Evolutionary conservation across 768 basidiomycete species (phyloP).

Genomic region (Ramaria rubella): DNA sequence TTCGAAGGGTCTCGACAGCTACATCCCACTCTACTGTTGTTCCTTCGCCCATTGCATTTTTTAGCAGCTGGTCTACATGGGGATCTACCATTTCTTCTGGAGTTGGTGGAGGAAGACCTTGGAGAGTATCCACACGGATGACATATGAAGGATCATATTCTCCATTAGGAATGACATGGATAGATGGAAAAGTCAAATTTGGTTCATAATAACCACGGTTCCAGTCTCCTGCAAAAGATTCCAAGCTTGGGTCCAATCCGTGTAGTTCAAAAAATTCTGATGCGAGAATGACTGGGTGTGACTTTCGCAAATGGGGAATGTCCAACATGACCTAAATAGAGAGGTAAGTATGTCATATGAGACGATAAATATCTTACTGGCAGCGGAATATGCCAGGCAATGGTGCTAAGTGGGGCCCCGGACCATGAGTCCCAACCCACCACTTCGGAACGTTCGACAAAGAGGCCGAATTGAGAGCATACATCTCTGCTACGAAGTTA

Average conservation of each 20-base stretch:
- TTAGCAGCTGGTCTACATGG: constrained; percentile 21
- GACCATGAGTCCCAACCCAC: constrained; percentile 38
- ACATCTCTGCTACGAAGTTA: constrained; percentile 14
- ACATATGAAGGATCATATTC: constrained; percentile 34
- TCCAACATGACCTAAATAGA: constrained; percentile 37
- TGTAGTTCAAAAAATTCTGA: constrained; percentile 40
- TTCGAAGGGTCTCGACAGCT: constrained; percentile 21
- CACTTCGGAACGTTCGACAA: constrained; percentile 41
- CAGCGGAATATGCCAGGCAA: constrained; percentile 22
- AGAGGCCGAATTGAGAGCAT: constrained; percentile 36
- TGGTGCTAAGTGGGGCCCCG: constrained; percentile 26
- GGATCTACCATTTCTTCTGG: constrained; percentile 18
- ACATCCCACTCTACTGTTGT: constrained; percentile 16
- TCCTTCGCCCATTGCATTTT: constrained; percentile 15
- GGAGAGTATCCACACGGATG: constrained; percentile 33
- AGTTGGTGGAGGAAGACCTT: constrained; percentile 14
- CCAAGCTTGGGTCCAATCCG: constrained; percentile 26
- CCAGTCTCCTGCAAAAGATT: constrained; percentile 36
- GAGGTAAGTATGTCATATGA: constrained; percentile 30
- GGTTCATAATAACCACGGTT: constrained; percentile 28
- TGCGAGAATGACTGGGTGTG: constrained; percentile 35
- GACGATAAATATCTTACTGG: constrained; percentile 9
- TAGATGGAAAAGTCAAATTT: constrained; percentile 24
- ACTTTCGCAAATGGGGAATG: constrained; percentile 32
- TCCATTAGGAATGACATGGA: constrained; percentile 32